Evolutionary conservation across 2,329 filamentous ascomycete species (phyloP).

Genomic region (Parasarocladium wereldwijsianum): DNA sequence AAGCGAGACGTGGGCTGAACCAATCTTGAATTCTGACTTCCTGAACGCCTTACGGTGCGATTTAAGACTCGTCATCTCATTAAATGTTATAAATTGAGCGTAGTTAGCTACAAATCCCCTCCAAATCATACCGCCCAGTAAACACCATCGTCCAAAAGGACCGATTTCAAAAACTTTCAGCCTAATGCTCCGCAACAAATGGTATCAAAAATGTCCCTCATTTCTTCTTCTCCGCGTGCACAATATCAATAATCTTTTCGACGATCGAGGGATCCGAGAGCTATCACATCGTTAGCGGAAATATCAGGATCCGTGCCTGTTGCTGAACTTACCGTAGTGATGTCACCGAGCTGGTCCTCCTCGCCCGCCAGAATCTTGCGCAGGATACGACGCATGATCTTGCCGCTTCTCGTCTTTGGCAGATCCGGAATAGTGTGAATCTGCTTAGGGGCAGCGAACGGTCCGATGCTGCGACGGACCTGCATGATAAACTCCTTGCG

Average conservation of each 20-base stretch:
- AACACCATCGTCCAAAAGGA: no score
- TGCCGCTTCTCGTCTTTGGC: constrained; percentile 92
- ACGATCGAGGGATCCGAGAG: constrained; percentile 84
- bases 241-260: constrained; percentile 71
- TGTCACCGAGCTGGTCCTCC: constrained; percentile 93
- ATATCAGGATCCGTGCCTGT: constrained; percentile 3
- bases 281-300: constrained; percentile 23
- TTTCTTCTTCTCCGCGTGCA: constrained; percentile 49
- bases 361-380: constrained; percentile 95
- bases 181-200: constrained; percentile 1
- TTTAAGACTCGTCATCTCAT: no score
- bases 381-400: constrained; percentile 97
- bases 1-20: no score
- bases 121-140: no score
- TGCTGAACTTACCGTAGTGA: constrained; percentile 56
- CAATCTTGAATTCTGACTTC: no score
- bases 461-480: constrained; percentile 93
- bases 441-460: constrained; percentile 90
- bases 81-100: no score
- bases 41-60: no score
- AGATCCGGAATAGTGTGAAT: constrained; percentile 85
- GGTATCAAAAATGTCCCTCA: constrained; percentile 21
- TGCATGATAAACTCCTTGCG: constrained; percentile 90
- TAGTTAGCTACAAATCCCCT: no score
- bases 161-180: background rate